These are phyloP conservation scores for Phytophthora citrophthora DNA, from an alignment of 352 stramenopile genomes.

Conservation along the genomic window DNA sequence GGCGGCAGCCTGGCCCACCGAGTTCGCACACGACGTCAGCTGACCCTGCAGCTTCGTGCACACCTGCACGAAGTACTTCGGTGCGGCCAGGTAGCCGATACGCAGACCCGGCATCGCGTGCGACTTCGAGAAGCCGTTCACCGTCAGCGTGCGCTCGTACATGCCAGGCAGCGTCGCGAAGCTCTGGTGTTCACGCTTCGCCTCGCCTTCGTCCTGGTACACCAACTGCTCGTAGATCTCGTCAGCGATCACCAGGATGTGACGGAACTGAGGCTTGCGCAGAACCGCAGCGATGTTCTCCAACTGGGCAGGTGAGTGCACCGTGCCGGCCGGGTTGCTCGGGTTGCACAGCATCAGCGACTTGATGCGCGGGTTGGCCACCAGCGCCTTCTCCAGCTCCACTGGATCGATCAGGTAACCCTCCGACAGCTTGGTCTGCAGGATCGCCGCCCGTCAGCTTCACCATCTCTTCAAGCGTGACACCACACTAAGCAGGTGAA, in stretches of 20 bases:
- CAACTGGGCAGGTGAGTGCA: slow-evolving; percentile 69
- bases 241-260: slow-evolving; percentile 91
- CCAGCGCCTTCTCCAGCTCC: slow-evolving; percentile 77
- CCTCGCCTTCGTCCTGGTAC: slow-evolving; percentile 83
- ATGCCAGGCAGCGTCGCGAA: slow-evolving; percentile 84
- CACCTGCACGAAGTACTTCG: slow-evolving; percentile 84
- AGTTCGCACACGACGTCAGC: slow-evolving; percentile 95
- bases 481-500: too few species aligned
- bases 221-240: slow-evolving; percentile 97
- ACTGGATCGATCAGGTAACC: slow-evolving; percentile 82
- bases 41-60: slow-evolving; percentile 95
- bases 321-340: slow-evolving; percentile 93
- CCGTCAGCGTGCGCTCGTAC: slow-evolving; percentile 91
- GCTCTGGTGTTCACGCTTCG: slow-evolving; percentile 64
- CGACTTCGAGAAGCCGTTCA: slow-evolving; percentile 98
- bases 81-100: slow-evolving; percentile 92
- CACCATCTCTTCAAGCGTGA: too few species aligned
- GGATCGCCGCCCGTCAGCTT: slow-evolving; percentile 90
- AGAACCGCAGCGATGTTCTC: slow-evolving; percentile 63
- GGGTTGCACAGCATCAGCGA: slow-evolving; percentile 97
- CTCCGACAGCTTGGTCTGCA: slow-evolving; percentile 92
- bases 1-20: slow-evolving; percentile 92
- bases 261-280: slow-evolving; percentile 63
- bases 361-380: slow-evolving; percentile 75
- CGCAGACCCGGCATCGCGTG: slow-evolving; percentile 97